These are phyloP conservation scores for Tylopilus sp. DNA, from an alignment of 1,284 basidiomycete genomes.

Conservation along the genomic window DNA sequence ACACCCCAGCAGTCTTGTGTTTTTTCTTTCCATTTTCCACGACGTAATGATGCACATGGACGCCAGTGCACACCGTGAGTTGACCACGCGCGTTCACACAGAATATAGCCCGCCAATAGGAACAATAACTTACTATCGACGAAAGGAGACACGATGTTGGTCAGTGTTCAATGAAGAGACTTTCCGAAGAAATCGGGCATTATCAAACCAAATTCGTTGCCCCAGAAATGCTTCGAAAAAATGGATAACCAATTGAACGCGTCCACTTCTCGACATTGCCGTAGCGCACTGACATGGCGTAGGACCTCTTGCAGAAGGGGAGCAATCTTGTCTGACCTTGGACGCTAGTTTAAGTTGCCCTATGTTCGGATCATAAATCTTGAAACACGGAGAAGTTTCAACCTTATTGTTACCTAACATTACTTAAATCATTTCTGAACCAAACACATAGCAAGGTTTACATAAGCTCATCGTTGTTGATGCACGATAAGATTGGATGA, in stretches of 20 bases:
- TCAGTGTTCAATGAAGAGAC: neutral
- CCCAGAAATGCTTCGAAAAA: slow-evolving; percentile 13
- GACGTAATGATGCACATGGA: slow-evolving; percentile 24
- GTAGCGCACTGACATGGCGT: slow-evolving; percentile 8
- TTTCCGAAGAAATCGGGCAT: slow-evolving; percentile 8
- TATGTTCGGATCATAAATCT: slow-evolving; percentile 25
- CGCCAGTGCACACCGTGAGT: neutral
- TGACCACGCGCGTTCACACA: neutral
- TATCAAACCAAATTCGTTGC: neutral
- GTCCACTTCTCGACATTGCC: slow-evolving; percentile 22
- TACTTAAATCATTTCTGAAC: slow-evolving; percentile 10
- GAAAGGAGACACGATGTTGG: neutral
- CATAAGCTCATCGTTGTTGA: slow-evolving; percentile 16
- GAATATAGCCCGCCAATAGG: slow-evolving; percentile 6
- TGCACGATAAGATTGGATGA: slow-evolving; percentile 24
- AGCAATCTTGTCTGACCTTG: slow-evolving; percentile 4
- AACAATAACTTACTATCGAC: slow-evolving; percentile 10
- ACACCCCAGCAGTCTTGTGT: slow-evolving; percentile 10
- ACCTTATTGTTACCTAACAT: slow-evolving; percentile 22
- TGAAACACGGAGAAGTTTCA: slow-evolving; percentile 30
- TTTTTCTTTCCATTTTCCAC: slow-evolving; percentile 8
- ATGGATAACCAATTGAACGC: slow-evolving; percentile 15
- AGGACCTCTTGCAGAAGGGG: too few species aligned
- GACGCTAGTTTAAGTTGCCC: slow-evolving; percentile 8
- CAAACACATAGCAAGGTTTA: slow-evolving; percentile 10